Base-by-base conservation (phyloP, 306 rosid species). In the Astragalus glycyphyllos region DNA sequence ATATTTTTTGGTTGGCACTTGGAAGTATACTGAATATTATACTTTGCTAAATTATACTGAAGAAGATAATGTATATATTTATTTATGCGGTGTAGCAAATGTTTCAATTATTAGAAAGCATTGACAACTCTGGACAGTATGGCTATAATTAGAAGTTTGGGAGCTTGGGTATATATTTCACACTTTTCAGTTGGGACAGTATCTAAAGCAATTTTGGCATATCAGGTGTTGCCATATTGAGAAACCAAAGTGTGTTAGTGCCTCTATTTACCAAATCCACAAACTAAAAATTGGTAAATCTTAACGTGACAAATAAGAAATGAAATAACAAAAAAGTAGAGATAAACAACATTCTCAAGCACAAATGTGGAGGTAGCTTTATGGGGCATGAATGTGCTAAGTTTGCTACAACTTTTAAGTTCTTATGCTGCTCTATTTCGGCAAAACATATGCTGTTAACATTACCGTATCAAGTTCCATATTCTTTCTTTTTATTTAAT, bases 141-240 rank as follows among this genome's bases (percentile, higher is more conserved):
- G 44, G 32, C 35, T 65, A 17, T 58, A 13, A 8, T 26, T 26
- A 26, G 3, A 26, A 26, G 31, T n/a, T 20, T 23, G 17, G 42
- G 26, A 58, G 17, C 40, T 40, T 48, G 6, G 44, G 38, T 32
- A 12, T 75, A 68, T 35, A n/a, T 40, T 73, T 60, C 67, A 37
- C 75, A 48, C 42, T 58, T 66, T 35, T 50, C 35, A 15, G 12
- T 50, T 40, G 13, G 11, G 38, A 7, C 10, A 32, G 20, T 38
- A 47, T 41, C 17, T 57, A 57, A 75, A 48, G 58, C 47, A 47
- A 29, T 62, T 69, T 74, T 74, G 77, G 35, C 35, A 12, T 38
- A 65, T 48, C 53, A 40, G 20, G 54, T 47, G 29, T 56, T 56
- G 8, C 69, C 54, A 63, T 40, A 13, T 58, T 65, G 65, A 54